Percentiles rank a stretch among this genome's conserved stretches.
Evolutionary conservation across 306 rosid species (phyloP).

Genomic region (Hippophae gyantsensis): DNA sequence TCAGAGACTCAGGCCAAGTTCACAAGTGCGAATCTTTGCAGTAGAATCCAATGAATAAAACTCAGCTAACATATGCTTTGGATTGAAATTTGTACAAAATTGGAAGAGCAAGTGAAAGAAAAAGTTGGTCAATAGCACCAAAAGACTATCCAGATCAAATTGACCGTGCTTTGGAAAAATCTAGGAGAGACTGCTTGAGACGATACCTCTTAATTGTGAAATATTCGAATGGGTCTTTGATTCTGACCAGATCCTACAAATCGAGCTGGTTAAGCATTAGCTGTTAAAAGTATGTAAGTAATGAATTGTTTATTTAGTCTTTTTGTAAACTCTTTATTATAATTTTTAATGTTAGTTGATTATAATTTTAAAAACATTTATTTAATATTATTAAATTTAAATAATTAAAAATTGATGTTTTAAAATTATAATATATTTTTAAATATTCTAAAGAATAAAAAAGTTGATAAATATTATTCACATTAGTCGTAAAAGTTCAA

Average conservation of each 20-base stretch:
- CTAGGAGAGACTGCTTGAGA: constrained; percentile 6
- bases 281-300: constrained; percentile 9
- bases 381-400: no score
- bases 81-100: constrained; percentile 4
- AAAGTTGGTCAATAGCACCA: constrained; percentile 17
- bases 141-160: constrained; percentile 16
- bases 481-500: no score
- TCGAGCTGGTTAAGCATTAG: constrained; percentile 19
- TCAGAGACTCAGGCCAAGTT: constrained; percentile 26
- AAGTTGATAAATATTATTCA: no score
- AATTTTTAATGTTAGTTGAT: no score
- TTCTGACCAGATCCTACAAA: constrained; percentile 50
- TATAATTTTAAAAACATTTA: no score
- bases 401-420: no score
- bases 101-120: background rate
- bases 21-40: constrained; percentile 16
- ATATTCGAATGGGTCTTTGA: constrained; percentile 9
- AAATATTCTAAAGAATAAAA: no score
- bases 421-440: no score
- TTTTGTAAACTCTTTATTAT: no score
- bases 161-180: constrained; percentile 4
- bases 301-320: no score
- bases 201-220: constrained; percentile 15
- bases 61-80: background rate
- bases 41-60: constrained; percentile 12